Evolutionary conservation across 2,329 filamentous ascomycete genomes (phyloP), one percentile per base, ranked within the genome.

Genomic region (Penicillium freii): DNA sequence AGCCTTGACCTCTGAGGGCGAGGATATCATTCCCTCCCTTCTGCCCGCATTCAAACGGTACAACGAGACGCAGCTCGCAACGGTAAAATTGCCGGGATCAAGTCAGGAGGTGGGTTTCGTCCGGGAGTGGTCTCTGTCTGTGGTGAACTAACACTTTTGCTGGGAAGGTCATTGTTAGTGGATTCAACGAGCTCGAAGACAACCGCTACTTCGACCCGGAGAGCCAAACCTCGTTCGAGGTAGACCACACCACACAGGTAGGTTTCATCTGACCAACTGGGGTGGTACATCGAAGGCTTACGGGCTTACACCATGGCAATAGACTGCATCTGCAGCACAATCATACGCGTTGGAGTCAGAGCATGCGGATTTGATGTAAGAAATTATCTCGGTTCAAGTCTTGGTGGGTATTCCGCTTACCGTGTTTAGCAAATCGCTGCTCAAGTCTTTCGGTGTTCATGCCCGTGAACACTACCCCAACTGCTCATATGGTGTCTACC

Each of bases 31-130:
- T 54, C 79, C 85, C 59, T 86, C 89, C 62, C 87, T 97, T 52
- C 84, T 82, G 7, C 90, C 92, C 0, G 92, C 94, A 0, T 95
- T 96, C 74, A 82, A 92, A 77, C 91, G 89, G 77, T 97, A 99
- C 83, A 97, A 97, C 69, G 93, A 99, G 77, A 89, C 92, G 76
- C 94, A 99, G 77, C 89, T 97, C 75, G 79, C 87, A 48, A 92
- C 92, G 17, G 88, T 91, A 61, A 96, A 95, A 82, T 84, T 99
- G 55, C 93, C 93, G 0, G 92, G 92, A 31, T 86, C 89, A 72
- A 93, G 86, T 75, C 87, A 91, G 74, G 78, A 88, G 77, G 91
- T 95, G 71, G 54, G 78, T 48, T 15, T 25, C 31, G 38, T 23
- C 6, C 21, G 13, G 2, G n/a, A 21, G 25, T 31, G 36, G 10